These are phyloP conservation scores for Penicillium alfredii DNA, from an alignment of 495 filamentous ascomycete species.

Conservation along the genomic window DNA sequence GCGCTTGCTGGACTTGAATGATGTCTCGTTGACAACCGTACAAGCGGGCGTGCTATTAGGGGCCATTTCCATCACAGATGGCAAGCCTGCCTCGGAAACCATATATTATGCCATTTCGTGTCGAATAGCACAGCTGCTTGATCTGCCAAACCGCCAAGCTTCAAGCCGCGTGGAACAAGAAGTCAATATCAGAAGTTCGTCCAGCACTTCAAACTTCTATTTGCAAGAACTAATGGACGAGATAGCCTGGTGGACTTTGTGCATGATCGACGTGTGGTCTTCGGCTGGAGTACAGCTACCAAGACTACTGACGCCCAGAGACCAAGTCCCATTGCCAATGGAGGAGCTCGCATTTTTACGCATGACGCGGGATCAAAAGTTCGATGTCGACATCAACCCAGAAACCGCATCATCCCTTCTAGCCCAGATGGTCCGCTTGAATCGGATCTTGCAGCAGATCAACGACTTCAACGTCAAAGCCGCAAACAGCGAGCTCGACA, in stretches of 20 bases:
- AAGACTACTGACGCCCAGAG: slow-evolving; percentile 16
- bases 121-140: slow-evolving; percentile 18
- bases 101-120: slow-evolving; percentile 19
- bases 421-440: slow-evolving; percentile 32
- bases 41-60: slow-evolving; percentile 35
- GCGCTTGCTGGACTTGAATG: slow-evolving; percentile 22
- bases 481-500: slow-evolving; percentile 10
- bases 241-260: slow-evolving; percentile 36
- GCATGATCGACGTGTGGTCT: slow-evolving; percentile 42
- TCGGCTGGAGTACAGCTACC: slow-evolving; percentile 32
- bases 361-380: slow-evolving; percentile 9
- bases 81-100: slow-evolving; percentile 12
- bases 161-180: slow-evolving; percentile 10
- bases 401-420: slow-evolving; percentile 16
- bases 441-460: slow-evolving; percentile 27
- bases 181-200: slow-evolving; percentile 24
- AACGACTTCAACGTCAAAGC: slow-evolving; percentile 28
- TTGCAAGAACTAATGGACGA: not conserved
- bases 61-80: slow-evolving; percentile 19
- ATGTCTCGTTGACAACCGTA: slow-evolving; percentile 29
- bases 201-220: not conserved
- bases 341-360: slow-evolving; percentile 23
- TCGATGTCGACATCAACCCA: slow-evolving; percentile 1
- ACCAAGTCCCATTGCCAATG: slow-evolving; percentile 22
- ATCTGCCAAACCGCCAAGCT: slow-evolving; percentile 13